A percentile compares a stretch with the other conserved stretches of the same genome.
These are phyloP conservation scores for Sporothrix variecibatus DNA, from an alignment of 2,329 filamentous ascomycete genomes.

Conservation along the genomic window DNA sequence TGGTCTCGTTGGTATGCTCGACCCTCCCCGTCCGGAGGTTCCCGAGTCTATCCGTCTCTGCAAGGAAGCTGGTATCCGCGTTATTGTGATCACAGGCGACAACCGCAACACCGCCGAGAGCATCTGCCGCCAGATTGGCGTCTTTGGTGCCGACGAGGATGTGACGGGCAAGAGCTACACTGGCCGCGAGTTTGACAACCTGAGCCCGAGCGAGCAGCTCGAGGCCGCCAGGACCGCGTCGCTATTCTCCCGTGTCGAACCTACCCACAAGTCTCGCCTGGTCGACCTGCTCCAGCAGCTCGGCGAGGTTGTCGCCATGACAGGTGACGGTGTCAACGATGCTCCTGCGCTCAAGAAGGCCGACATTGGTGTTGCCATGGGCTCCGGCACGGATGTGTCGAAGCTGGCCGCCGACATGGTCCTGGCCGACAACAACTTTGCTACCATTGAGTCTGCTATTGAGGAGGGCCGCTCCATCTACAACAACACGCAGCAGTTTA, in stretches of 20 bases:
- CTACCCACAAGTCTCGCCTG: conserved; percentile 93
- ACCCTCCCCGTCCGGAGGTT: conserved; percentile 93
- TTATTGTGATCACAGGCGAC: conserved; percentile 97
- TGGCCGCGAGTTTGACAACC: conserved; percentile 87
- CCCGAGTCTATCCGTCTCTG: conserved; percentile 83
- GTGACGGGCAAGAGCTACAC: conserved; percentile 92
- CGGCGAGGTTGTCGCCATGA: conserved; percentile 97
- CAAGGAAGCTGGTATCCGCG: conserved; percentile 88
- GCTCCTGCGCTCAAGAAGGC: conserved; percentile 97
- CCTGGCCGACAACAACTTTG: conserved; percentile 97
- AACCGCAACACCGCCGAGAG: conserved; percentile 97
- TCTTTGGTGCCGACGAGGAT: conserved; percentile 75
- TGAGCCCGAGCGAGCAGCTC: conserved; percentile 77
- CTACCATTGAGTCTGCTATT: conserved; percentile 92
- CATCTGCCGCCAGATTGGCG: conserved; percentile 94
- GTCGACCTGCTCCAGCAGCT: conserved; percentile 93
- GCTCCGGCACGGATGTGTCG: conserved; percentile 93
- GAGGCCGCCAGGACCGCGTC: conserved; percentile 82
- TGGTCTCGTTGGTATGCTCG: conserved; percentile 93
- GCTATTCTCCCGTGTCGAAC: conserved; percentile 94
- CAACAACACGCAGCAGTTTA: conserved; percentile 99
- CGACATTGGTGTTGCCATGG: conserved; percentile 99
- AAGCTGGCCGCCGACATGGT: conserved; percentile 99
- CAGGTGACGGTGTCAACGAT: conserved; percentile 97
- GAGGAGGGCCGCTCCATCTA: conserved; percentile 98